phyloP scores from a whole-genome alignment of 202 grass and related monocot species.

The Musa balbisiana region DNA sequence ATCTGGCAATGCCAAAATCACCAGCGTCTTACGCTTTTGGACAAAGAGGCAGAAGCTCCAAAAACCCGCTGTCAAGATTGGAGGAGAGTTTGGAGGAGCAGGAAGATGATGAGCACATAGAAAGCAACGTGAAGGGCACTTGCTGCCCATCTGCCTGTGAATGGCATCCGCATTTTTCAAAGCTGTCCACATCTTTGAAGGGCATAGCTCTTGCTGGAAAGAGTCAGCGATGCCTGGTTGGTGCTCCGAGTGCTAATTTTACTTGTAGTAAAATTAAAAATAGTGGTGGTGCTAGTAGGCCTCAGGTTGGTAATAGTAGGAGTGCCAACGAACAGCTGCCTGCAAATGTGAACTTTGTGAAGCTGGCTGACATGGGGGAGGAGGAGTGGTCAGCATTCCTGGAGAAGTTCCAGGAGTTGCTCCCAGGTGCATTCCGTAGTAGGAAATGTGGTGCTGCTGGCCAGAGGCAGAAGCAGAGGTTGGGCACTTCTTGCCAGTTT shows the following conservation, averaged over 20 bases:
- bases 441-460: slow-evolving; percentile 38
- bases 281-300: slow-evolving; percentile 40
- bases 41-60: slow-evolving; percentile 37
- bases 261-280: slow-evolving; percentile 28
- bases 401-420: slow-evolving; percentile 15
- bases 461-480: slow-evolving; percentile 55
- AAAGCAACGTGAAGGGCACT: slow-evolving; percentile 19
- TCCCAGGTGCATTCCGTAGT: slow-evolving; percentile 29
- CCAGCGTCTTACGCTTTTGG: slow-evolving; percentile 46
- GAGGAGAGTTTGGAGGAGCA: slow-evolving; percentile 63
- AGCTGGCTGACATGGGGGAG: slow-evolving; percentile 15
- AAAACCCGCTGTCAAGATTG: slow-evolving; percentile 70
- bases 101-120: slow-evolving; percentile 28
- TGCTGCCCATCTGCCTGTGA: slow-evolving; percentile 24
- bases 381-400: slow-evolving; percentile 17
- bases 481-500: slow-evolving; percentile 98
- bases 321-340: slow-evolving; percentile 9
- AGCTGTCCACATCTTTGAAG: slow-evolving; percentile 70
- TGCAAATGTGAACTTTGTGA: slow-evolving; percentile 9
- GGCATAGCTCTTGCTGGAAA: slow-evolving; percentile 43
- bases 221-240: slow-evolving; percentile 20
- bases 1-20: slow-evolving; percentile 35
- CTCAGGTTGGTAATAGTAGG: slow-evolving; percentile 44
- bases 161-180: slow-evolving; percentile 34
- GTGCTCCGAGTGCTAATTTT: slow-evolving; percentile 33